phyloP scores from a whole-genome alignment of 176 grass and related monocot genomes.

The Tillandsia fasciculata region DNA sequence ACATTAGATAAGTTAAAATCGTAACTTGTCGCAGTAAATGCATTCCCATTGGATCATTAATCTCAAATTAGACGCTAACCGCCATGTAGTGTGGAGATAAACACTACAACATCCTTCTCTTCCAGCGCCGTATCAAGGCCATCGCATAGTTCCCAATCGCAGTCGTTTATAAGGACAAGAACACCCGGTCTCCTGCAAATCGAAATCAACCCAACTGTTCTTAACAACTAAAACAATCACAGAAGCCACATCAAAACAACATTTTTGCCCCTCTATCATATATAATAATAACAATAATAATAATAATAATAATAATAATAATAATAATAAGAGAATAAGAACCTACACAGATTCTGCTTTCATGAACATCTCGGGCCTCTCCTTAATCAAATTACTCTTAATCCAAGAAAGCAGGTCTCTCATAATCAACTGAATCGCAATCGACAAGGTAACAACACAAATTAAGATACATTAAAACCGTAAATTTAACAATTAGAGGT shows the following conservation, averaged over 20 bases:
- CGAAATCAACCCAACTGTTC: neutral
- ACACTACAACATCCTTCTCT: slow-evolving; percentile 86
- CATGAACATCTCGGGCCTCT: slow-evolving; percentile 89
- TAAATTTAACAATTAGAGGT: slow-evolving; percentile 3
- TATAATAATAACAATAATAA: too few species aligned
- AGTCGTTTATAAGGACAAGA: slow-evolving; percentile 80
- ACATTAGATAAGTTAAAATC: too few species aligned
- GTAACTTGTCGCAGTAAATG: too few species aligned
- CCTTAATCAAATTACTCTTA: slow-evolving; percentile 89
- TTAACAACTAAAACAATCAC: slow-evolving; percentile 5
- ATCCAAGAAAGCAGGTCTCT: slow-evolving; percentile 53
- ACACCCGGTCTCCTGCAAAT: slow-evolving; percentile 74
- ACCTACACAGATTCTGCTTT: slow-evolving; percentile 75
- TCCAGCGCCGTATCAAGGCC: slow-evolving; percentile 64
- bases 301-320: neutral
- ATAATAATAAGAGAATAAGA: neutral
- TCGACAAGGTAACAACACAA: neutral
- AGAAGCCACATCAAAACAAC: neutral
- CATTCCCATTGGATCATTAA: neutral
- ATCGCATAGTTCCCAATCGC: slow-evolving; percentile 79
- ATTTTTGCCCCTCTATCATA: neutral
- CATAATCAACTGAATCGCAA: slow-evolving; percentile 34
- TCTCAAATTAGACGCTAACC: slow-evolving; percentile 29
- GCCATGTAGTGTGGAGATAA: slow-evolving; percentile 83
- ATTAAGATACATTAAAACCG: neutral